These are phyloP conservation scores for Trypanosoma avium DNA, from an alignment of 208 protist species.

Conservation along the genomic window DNA sequence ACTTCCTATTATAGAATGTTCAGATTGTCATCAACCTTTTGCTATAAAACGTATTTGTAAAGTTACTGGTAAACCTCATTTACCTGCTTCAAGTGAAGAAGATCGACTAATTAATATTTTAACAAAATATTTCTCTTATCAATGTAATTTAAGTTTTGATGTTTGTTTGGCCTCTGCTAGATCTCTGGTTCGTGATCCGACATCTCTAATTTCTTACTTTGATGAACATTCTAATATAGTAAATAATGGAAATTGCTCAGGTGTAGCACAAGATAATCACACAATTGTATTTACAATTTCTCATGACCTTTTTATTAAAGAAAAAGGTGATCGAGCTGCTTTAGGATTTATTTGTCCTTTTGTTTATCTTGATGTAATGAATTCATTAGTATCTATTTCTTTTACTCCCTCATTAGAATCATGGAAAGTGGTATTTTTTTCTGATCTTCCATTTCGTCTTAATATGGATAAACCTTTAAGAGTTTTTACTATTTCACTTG, in stretches of 20 bases:
- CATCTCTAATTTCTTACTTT: background rate
- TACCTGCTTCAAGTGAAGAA: conserved; percentile 21
- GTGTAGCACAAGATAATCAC: background rate
- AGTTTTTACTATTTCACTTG: conserved; percentile 29
- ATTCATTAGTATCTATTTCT: conserved; percentile 50
- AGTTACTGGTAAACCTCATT: conserved; percentile 13
- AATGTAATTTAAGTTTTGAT: background rate
- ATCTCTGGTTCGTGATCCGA: conserved; percentile 11
- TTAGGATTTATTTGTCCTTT: conserved; percentile 48
- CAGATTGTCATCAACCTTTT: conserved; percentile 23
- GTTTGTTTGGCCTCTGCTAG: conserved; percentile 1
- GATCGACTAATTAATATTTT: conserved; percentile 26
- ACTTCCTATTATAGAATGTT: conserved; percentile 28
- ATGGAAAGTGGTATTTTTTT: conserved; percentile 46
- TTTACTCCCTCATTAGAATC: conserved; percentile 28
- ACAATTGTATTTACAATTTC: conserved; percentile 27
- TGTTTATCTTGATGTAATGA: conserved; percentile 40
- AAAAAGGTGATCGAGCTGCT: conserved; percentile 11
- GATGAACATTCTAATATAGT: background rate
- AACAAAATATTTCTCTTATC: conserved; percentile 19
- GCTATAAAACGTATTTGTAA: conserved; percentile 8
- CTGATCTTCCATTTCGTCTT: conserved; percentile 32
- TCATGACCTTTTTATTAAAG: conserved; percentile 36
- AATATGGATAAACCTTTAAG: background rate
- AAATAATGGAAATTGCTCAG: background rate